Percentiles rank a stretch among this genome's conserved stretches.
Evolutionary conservation across 2,329 filamentous ascomycete species (phyloP).

Genomic region (Keithomyces neogunnii): DNA sequence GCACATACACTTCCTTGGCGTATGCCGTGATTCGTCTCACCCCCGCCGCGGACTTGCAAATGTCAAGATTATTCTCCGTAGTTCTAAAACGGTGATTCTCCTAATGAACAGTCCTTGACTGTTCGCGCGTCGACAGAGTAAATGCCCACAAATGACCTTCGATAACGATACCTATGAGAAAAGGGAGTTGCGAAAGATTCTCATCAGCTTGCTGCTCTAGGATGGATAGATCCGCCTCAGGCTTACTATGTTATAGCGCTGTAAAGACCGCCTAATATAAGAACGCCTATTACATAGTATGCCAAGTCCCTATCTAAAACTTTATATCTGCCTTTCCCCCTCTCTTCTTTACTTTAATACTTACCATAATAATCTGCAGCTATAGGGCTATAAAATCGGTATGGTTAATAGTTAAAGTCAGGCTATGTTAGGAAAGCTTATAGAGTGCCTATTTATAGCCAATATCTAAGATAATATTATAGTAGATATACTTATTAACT

Average conservation of each 20-base stretch:
- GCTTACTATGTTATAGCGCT: neutral
- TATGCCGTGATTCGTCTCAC: conserved; percentile 2
- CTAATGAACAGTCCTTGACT: conserved; percentile 2
- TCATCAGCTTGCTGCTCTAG: neutral
- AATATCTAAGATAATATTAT: neutral
- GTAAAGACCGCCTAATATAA: neutral
- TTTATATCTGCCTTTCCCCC: neutral
- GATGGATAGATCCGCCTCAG: conserved; percentile 1
- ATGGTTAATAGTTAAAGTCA: conserved; percentile 3
- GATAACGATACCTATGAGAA: neutral
- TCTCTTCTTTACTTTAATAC: conserved; percentile 6
- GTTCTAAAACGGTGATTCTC: conserved; percentile 3
- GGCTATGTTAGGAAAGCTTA: neutral
- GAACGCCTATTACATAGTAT: conserved; percentile 3
- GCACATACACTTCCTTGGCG: conserved; percentile 5
- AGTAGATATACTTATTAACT: too few species aligned
- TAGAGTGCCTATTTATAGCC: neutral
- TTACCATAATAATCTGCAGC: neutral
- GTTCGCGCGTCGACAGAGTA: neutral
- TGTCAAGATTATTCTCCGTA: neutral
- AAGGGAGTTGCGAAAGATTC: neutral
- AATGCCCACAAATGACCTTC: conserved; percentile 1
- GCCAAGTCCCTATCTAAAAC: conserved; percentile 6
- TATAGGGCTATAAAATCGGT: conserved; percentile 3
- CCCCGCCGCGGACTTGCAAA: conserved; percentile 1